Base-by-base conservation (phyloP, 176 grass and related monocot species). In the Stipa capillata region DNA sequence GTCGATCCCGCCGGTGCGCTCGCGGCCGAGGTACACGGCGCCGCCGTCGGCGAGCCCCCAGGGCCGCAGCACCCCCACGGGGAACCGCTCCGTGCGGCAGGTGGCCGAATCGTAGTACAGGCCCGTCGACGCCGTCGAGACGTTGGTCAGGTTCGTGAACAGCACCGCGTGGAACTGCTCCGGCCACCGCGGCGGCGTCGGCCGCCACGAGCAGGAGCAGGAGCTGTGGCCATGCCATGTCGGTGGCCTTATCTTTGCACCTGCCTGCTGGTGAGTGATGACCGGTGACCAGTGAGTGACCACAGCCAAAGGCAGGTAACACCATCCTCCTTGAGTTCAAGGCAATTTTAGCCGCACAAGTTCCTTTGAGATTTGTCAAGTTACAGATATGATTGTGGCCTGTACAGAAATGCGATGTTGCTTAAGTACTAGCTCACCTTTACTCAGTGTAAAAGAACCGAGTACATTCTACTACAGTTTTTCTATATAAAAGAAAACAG, bases 81-180 rank as follows among this genome's bases (percentile, higher is more conserved):
- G 71, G 60, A 97, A 70, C 3, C 49, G 89, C 48, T 21, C 29
- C 37, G 92, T 78, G 84, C 87, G 89, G 91, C 94, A 97, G 5
- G 65, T 21, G 2, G 65, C 13, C 2, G 88, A 76, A 64, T 86
- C 78, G 79, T 88, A 94, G 76, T 90, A 82, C 61, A 88, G 90
- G 49, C 80, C 67, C 69, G 33, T 78, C 3, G 36, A 60, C 6
- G 73, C 78, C 0, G 0, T 6, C 10, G 60, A 81, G 36, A 32
- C 4, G 80, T 87, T 90, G 28, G 90, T 89, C 72, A 84, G 79
- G 85, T 97, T 97, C 48, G 87, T 80, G 86, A 91, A 83, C 62
- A 93, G 36, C 24, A 91, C 16, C 14, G 91, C 83, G 51, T 93
- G 94, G 84, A 97, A 97, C 4, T 85, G 91, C 33, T 89, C 77